Base-by-base conservation (phyloP, 306 rosid species). In the Rosa lucieae region DNA sequence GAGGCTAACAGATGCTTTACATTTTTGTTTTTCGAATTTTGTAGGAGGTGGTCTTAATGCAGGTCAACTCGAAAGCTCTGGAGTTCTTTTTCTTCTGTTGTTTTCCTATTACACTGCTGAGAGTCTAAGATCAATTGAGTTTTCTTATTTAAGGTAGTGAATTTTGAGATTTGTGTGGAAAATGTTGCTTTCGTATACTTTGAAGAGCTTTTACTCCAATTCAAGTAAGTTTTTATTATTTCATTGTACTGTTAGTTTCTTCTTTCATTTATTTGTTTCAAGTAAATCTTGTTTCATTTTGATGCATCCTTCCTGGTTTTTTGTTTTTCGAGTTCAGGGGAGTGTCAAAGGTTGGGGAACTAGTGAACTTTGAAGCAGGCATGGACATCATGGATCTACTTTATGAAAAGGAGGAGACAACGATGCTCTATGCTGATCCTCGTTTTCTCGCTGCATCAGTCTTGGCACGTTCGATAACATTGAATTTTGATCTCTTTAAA, bases 311-410 rank as follows among this genome's bases (percentile, higher is more conserved):
- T 68, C 63, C 49, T 83, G 67, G 73, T 44, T 56, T 79, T 65
- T 32, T 32, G 35, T 32, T 32, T 85, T 76, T 85, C 73, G 91
- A 40, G 72, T 81, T 78, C 84, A 92, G 97, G 85, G 88, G 72
- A 88, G 89, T 92, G 78, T 93, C 97, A 2, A 94, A 87, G 75
- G 86, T 89, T 82, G 99, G 97, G 49, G 89, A 91, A 51, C 84
- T 92, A 48, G 85, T 94, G 84, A 85, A 85, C 85, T 88, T 91
- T 82, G 91, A 91, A 80, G 90, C 85, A 67, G 87, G 97, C 86
- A 86, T 91, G 86, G 92, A 94, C 37, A 83, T 92, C 80, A 86
- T 94, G 97, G 99, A 92, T 82, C 90, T 92, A 76, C 92, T 92
- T 53, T 94, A 92, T 68, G 97, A 94, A 79, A 92, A 85, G 82